Percentiles rank a stretch among this genome's conserved stretches.
phyloP scores from a whole-genome alignment of 768 basidiomycete genomes.

The Boletus reticuloceps region DNA sequence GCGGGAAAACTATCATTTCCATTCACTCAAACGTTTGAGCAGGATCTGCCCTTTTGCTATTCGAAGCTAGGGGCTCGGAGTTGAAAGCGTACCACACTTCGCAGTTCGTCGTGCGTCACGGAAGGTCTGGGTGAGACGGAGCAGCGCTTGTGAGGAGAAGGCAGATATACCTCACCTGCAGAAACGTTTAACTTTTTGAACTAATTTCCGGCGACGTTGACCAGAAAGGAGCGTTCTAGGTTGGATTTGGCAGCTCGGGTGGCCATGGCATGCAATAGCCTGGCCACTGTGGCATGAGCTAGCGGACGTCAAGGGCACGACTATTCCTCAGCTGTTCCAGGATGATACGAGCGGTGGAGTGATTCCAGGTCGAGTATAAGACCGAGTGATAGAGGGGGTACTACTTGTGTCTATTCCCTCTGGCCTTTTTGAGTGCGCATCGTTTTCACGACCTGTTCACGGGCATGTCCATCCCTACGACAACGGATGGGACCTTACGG shows the following conservation, averaged over 20 bases:
- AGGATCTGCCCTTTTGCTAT: slow-evolving; percentile 21
- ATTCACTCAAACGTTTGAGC: slow-evolving; percentile 19
- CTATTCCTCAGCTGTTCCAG: not conserved
- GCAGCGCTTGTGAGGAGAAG: slow-evolving; percentile 1
- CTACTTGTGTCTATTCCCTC: not conserved
- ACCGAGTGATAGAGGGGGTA: slow-evolving; percentile 4
- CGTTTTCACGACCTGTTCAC: slow-evolving; percentile 1
- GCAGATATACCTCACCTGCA: slow-evolving; percentile 19
- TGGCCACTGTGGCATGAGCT: not conserved
- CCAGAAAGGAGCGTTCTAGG: not conserved
- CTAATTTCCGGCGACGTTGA: slow-evolving; percentile 9
- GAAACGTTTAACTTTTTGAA: not conserved
- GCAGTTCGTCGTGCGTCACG: not conserved
- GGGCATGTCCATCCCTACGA: slow-evolving; percentile 11
- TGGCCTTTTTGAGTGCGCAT: slow-evolving; percentile 1
- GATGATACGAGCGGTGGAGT: not conserved
- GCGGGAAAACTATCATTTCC: not conserved
- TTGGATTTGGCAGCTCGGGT: not conserved
- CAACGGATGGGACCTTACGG: not conserved
- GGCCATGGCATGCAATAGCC: not conserved
- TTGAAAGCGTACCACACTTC: not conserved
- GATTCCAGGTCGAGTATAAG: slow-evolving; percentile 20
- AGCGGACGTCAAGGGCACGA: not conserved
- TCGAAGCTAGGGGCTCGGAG: slow-evolving; percentile 3
- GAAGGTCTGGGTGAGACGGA: slow-evolving; percentile 9